These are phyloP conservation scores for Herpetomonas muscarum DNA, from an alignment of 208 protist species.

Conservation along the genomic window DNA sequence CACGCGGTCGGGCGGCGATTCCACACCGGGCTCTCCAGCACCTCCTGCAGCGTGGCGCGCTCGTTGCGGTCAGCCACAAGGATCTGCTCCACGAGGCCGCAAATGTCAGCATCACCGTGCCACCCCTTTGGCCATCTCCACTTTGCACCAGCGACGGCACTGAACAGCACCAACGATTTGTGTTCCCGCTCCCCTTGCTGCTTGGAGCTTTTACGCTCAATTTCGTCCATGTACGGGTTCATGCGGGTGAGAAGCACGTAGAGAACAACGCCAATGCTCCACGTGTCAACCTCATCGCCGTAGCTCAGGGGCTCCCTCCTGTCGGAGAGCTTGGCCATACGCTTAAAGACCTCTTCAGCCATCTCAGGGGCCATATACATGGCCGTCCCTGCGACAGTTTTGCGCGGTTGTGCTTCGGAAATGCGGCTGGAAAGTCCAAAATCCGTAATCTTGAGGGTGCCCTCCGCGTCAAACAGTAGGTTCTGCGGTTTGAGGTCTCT, in stretches of 20 bases:
- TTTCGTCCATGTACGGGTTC: slow-evolving; percentile 80
- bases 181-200: slow-evolving; percentile 60
- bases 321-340: slow-evolving; percentile 56
- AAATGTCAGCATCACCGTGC: slow-evolving; percentile 54
- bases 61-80: slow-evolving; percentile 40
- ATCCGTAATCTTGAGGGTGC: slow-evolving; percentile 91
- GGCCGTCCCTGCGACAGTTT: slow-evolving; percentile 85
- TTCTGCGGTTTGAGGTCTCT: slow-evolving; percentile 91
- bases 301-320: slow-evolving; percentile 55
- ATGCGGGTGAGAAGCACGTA: slow-evolving; percentile 84
- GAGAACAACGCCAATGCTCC: slow-evolving; percentile 86
- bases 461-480: slow-evolving; percentile 85
- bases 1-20: slow-evolving; percentile 74
- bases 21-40: slow-evolving; percentile 79
- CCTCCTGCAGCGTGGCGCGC: slow-evolving; percentile 62
- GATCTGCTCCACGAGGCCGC: slow-evolving; percentile 58
- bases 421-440: slow-evolving; percentile 87
- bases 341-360: slow-evolving; percentile 79
- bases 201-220: slow-evolving; percentile 42
- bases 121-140: slow-evolving; percentile 79
- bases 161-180: slow-evolving; percentile 69
- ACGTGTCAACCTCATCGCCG: slow-evolving; percentile 85
- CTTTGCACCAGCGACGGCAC: slow-evolving; percentile 58
- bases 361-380: slow-evolving; percentile 92
- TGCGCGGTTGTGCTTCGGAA: slow-evolving; percentile 68